phyloP scores from a whole-genome alignment of 768 basidiomycete species.

The Saitozyma sp. region DNA sequence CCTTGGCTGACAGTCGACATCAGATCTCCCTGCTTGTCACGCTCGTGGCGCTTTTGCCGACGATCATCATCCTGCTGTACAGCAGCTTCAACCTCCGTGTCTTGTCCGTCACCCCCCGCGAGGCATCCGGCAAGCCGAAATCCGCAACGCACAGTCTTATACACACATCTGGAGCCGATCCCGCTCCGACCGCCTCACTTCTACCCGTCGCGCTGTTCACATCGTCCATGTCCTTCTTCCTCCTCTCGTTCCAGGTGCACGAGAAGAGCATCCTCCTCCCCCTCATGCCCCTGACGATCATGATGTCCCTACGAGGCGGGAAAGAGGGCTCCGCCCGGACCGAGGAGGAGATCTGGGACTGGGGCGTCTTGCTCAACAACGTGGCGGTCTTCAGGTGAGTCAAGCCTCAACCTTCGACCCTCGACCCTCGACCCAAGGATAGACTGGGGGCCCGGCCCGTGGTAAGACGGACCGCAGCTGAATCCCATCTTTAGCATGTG shows the following conservation, averaged over 20 bases:
- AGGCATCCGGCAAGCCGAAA: too few relatives aligned
- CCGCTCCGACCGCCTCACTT: conserved; percentile 64
- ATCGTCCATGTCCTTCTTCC: conserved; percentile 86
- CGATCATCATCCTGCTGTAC: conserved; percentile 39
- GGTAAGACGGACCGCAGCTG: not conserved
- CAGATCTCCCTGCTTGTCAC: conserved; percentile 68
- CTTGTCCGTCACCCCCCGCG: too few relatives aligned
- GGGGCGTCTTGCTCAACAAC: conserved; percentile 75
- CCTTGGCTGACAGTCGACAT: too few relatives aligned
- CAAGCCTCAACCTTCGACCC: too few relatives aligned
- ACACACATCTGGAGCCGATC: conserved; percentile 10
- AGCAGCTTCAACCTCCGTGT: too few relatives aligned
- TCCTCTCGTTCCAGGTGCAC: conserved; percentile 95
- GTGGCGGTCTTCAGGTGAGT: conserved; percentile 82
- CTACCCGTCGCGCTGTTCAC: conserved; percentile 78
- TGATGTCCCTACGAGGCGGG: conserved; percentile 56
- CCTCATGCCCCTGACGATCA: conserved; percentile 76
- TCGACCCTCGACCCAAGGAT: too few relatives aligned
- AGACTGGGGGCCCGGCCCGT: too few relatives aligned
- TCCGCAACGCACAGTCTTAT: too few relatives aligned
- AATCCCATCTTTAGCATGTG: conserved; percentile 68
- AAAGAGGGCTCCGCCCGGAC: conserved; percentile 15
- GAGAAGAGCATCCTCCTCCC: conserved; percentile 90
- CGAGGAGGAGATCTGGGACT: conserved; percentile 63
- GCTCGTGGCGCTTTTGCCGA: conserved; percentile 64